Base-by-base conservation (phyloP, 331 rosid species). In the Quercus tomentella region DNA sequence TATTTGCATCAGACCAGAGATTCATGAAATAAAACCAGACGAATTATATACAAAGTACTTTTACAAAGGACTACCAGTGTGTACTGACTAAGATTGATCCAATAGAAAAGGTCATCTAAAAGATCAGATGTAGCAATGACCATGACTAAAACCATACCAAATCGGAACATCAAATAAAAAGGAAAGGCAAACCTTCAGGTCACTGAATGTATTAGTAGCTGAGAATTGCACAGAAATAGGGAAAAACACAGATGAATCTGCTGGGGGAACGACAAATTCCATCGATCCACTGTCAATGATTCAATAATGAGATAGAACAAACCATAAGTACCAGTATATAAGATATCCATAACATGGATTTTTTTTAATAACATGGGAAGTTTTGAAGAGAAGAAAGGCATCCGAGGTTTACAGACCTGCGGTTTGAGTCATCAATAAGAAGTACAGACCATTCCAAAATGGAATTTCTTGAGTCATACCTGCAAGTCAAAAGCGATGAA, bases 221-320 rank as follows among this genome's bases (percentile, higher is more conserved):
- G 89, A 80, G 79, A 92, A 95, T 21, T 87, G 69, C 22, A 89
- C 94, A 58, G 97, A 92, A 76, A 92, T 95, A 67, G 97, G 97
- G 77, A 92, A 92, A 84, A 95, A 91, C 56, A 84, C 76, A 30
- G 96, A 90, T 56, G 99, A 83, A 79, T 95, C 97, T 8, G 91
- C 86, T 72, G 86, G 89, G 33, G 97, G 97, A 85, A 95, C 94
- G 57, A 92, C 97, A 80, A 95, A 95, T 80, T 92, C 98, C 97
- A 92, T 76, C 3, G 97, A 90, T 77, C 97, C 97, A 87, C 98
- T 95, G 94, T 83, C 82, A 87, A 77, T 63, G 61, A 77, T 31
- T 78, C n/a, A 35, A 41, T 37, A 76, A 57, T 79, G 69, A 80
- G 76, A 81, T 35, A 52, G 76, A 17, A 72, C 37, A 77, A 33